Percentiles rank a stretch among this genome's conserved stretches.
Conservation (phyloP, 2,329 filamentous ascomycete genomes). For the Daldinia eschscholtzii region DNA sequence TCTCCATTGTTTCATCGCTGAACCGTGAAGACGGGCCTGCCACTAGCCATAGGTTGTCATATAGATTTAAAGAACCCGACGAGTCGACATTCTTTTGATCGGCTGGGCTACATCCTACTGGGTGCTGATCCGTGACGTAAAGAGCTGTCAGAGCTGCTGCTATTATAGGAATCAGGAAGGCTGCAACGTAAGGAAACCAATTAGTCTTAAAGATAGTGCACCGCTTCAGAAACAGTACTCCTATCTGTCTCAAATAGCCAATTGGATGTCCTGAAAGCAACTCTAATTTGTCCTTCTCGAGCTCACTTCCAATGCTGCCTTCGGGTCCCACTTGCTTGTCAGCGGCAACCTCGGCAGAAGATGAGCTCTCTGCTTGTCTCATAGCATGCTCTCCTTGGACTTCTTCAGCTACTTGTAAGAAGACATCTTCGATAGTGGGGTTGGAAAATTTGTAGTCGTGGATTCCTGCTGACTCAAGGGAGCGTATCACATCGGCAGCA, state of each 20-base stretch:
- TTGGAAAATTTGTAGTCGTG: constrained; percentile 87
- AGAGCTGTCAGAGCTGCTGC: constrained; percentile 84
- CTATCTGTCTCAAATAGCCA: constrained; percentile 76
- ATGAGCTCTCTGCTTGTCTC: constrained; percentile 17
- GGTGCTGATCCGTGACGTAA: constrained; percentile 68
- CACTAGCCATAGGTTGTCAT: constrained; percentile 56
- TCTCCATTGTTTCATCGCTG: constrained; percentile 47
- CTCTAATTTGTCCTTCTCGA: constrained; percentile 59
- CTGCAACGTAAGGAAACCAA: constrained; percentile 79
- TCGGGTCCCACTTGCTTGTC: constrained; percentile 48
- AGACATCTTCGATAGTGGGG: constrained; percentile 93
- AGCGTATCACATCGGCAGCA: constrained; percentile 77
- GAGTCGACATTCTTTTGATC: constrained; percentile 51
- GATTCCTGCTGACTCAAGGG: constrained; percentile 75
- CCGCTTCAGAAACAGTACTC: constrained; percentile 83
- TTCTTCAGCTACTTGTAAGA: constrained; percentile 87
- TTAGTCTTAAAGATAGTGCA: constrained; percentile 82
- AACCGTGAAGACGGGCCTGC: constrained; percentile 61
- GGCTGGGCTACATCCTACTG: constrained; percentile 52
- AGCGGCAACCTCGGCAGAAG: constrained; percentile 27
- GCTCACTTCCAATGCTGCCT: constrained; percentile 40
- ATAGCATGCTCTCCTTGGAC: constrained; percentile 65
- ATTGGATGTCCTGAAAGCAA: constrained; percentile 78
- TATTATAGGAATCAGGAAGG: constrained; percentile 81
- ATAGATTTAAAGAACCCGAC: constrained; percentile 52